Evolutionary conservation across 306 rosid species (phyloP).

Genomic region (Mimosa pudica): DNA sequence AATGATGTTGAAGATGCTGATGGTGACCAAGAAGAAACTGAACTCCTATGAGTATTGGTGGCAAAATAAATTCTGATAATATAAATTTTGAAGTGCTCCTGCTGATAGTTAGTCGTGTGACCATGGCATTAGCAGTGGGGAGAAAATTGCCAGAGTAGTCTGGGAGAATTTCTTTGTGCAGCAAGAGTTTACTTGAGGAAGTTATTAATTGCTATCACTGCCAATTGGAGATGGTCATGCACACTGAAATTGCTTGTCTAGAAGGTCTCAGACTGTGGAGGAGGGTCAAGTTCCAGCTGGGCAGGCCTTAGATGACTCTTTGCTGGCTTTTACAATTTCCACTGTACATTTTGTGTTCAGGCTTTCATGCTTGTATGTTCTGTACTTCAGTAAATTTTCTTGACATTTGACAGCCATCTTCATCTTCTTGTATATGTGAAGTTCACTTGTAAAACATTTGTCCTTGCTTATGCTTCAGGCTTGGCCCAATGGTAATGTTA

Average conservation of each 20-base stretch:
- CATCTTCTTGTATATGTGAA: neutral
- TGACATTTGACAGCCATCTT: conserved; percentile 4
- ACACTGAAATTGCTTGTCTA: conserved; percentile 15
- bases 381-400: conserved; percentile 2
- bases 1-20: conserved; percentile 95
- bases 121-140: conserved; percentile 34
- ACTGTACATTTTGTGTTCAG: conserved; percentile 35
- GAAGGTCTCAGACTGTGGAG: neutral
- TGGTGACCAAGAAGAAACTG: conserved; percentile 93
- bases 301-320: conserved; percentile 30
- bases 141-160: conserved; percentile 25
- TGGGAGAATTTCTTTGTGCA: neutral
- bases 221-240: conserved; percentile 5
- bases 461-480: neutral
- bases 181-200: conserved; percentile 36
- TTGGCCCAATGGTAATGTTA: neutral
- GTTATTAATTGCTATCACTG: conserved; percentile 9
- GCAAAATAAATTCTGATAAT: conserved; percentile 16
- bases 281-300: conserved; percentile 20
- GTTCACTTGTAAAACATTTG: neutral
- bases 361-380: conserved; percentile 29
- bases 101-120: conserved; percentile 34
- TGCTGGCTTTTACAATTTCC: conserved; percentile 35
- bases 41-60: conserved; percentile 59
- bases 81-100: conserved; percentile 10